Conservation (phyloP, 225 moss, liverwort and hornwort species). For the Physcomitrium patens region DNA sequence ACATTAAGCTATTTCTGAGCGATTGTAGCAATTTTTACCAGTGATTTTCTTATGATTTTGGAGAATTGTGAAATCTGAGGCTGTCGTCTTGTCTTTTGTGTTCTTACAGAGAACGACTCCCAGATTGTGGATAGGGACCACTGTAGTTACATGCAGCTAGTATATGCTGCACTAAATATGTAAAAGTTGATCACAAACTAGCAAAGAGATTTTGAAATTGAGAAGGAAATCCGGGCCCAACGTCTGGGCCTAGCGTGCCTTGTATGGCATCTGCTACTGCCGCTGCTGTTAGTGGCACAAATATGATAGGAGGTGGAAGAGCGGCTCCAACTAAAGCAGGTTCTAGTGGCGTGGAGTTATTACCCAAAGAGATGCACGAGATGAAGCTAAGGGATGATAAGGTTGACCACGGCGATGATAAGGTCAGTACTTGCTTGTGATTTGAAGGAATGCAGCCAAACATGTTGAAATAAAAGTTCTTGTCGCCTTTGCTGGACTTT, state of each 20-base stretch:
- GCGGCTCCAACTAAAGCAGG: conserved; percentile 47
- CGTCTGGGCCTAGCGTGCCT: conserved; percentile 17
- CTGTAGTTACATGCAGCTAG: no score
- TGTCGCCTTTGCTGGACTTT: no score
- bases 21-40: no score
- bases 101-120: no score
- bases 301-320: conserved; percentile 44
- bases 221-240: neutral
- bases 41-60: no score
- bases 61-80: no score
- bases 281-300: conserved; percentile 42
- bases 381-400: conserved; percentile 65
- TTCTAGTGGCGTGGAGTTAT: conserved; percentile 52
- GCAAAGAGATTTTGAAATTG: neutral
- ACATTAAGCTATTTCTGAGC: no score
- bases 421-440: conserved; percentile 25
- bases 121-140: no score
- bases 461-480: no score
- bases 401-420: conserved; percentile 56
- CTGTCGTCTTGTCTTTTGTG: no score
- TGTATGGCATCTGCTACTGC: conserved; percentile 56
- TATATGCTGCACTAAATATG: neutral
- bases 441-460: no score
- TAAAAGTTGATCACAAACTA: no score
- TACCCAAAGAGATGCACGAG: conserved; percentile 62